Evolutionary conservation across 495 filamentous ascomycete species (phyloP).

Genomic region (Lophiostoma macrostomum): DNA sequence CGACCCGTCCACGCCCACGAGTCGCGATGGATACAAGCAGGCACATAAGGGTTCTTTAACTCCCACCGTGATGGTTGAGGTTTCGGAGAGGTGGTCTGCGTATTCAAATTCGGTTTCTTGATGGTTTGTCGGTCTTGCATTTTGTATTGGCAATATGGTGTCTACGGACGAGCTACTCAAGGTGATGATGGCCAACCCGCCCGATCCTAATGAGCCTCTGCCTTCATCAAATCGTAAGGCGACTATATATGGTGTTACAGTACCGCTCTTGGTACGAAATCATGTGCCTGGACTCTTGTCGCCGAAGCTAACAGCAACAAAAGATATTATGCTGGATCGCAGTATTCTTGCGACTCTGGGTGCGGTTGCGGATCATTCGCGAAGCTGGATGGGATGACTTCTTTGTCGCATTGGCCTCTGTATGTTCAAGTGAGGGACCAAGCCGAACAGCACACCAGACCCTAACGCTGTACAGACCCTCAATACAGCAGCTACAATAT

Average conservation of each 20-base stretch:
- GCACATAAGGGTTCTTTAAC: too few species aligned
- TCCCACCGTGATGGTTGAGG: neutral
- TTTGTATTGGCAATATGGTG: conserved; percentile 8
- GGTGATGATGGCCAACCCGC: conserved; percentile 14
- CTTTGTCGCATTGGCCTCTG: conserved; percentile 9
- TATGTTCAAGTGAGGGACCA: neutral
- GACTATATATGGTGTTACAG: conserved; percentile 11
- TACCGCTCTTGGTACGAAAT: conserved; percentile 12
- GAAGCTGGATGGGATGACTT: conserved; percentile 26
- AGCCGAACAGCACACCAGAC: neutral
- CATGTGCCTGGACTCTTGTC: neutral
- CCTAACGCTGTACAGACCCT: neutral
- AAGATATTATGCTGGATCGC: conserved; percentile 21
- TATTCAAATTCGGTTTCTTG: neutral
- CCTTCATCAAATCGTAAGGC: conserved; percentile 14
- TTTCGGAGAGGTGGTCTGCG: neutral
- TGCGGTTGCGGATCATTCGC: conserved; percentile 6
- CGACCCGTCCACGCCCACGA: neutral
- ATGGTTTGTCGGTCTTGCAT: neutral
- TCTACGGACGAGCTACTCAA: conserved; percentile 2
- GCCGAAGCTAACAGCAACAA: neutral
- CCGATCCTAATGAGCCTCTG: conserved; percentile 19
- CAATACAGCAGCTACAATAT: conserved; percentile 14
- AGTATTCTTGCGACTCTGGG: conserved; percentile 8
- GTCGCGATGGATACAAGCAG: too few species aligned